These are phyloP conservation scores for Debaryomycetaceae sp. DNA, from an alignment of 1,139 yeast species.

Conservation along the genomic window DNA sequence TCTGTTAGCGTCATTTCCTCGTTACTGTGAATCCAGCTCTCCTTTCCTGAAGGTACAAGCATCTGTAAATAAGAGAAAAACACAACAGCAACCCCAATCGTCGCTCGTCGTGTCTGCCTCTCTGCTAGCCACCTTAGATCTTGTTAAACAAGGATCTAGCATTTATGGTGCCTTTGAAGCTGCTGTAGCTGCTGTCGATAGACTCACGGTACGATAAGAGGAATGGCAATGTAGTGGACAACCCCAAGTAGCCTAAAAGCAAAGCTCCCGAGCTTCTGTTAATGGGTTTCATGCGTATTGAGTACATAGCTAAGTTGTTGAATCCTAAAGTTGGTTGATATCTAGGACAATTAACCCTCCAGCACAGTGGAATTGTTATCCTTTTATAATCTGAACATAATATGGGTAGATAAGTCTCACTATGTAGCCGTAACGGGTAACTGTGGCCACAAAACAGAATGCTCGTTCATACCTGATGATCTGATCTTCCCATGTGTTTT, in stretches of 20 bases:
- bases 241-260: conserved; percentile 38
- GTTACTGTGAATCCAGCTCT: not conserved
- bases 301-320: conserved; percentile 9
- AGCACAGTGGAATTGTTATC: not conserved
- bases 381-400: not conserved
- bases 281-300: conserved; percentile 12
- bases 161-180: conserved; percentile 34
- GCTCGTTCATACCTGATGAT: not conserved
- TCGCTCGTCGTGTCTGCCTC: not conserved
- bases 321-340: too few species aligned
- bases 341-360: too few species aligned
- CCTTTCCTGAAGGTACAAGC: not conserved
- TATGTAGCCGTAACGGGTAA: not conserved
- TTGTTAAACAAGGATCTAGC: conserved; percentile 40
- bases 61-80: not conserved
- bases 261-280: conserved; percentile 24
- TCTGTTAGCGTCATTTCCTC: not conserved
- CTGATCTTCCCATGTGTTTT: not conserved
- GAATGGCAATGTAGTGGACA: conserved; percentile 43
- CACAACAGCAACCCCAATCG: too few species aligned
- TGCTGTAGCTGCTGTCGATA: conserved; percentile 11
- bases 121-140: conserved; percentile 15
- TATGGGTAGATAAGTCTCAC: not conserved
- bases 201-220: conserved; percentile 42
- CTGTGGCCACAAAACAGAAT: not conserved